Percentiles rank a stretch among this genome's conserved stretches.
Evolutionary conservation across 208 protist species (phyloP).

Genomic region (Porcisia deanei): DNA sequence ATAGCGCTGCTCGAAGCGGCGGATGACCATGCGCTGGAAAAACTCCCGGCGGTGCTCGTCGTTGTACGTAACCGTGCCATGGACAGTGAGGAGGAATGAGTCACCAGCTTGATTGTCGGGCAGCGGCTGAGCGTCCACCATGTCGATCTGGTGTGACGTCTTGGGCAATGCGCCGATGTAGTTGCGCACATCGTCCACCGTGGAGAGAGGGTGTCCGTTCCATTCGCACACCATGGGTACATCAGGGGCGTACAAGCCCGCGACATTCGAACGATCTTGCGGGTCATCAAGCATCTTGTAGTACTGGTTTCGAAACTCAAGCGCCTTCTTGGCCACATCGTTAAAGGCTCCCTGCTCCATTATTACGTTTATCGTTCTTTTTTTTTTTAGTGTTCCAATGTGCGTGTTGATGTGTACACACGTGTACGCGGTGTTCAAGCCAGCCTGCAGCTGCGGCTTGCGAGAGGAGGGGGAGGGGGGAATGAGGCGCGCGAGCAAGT

Average conservation of each 20-base stretch:
- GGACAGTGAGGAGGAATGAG: slow-evolving; percentile 80
- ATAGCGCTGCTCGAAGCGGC: slow-evolving; percentile 64
- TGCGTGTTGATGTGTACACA: slow-evolving; percentile 7
- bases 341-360: slow-evolving; percentile 77
- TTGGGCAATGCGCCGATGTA: slow-evolving; percentile 72
- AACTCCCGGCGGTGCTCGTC: slow-evolving; percentile 89
- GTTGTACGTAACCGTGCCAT: slow-evolving; percentile 84
- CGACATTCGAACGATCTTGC: slow-evolving; percentile 51
- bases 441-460: too few relatives aligned
- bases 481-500: not conserved
- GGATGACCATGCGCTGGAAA: slow-evolving; percentile 84
- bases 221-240: slow-evolving; percentile 83
- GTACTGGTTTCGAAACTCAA: slow-evolving; percentile 78
- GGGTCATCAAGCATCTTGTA: slow-evolving; percentile 81
- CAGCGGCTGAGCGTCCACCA: slow-evolving; percentile 89
- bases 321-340: slow-evolving; percentile 79
- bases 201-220: slow-evolving; percentile 82
- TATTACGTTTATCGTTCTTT: not conserved
- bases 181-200: slow-evolving; percentile 43
- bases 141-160: slow-evolving; percentile 80
- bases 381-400: not conserved
- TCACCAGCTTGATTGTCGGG: slow-evolving; percentile 77
- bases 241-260: slow-evolving; percentile 67
- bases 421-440: not conserved
- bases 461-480: not conserved